Conservation (phyloP, 2,329 filamentous ascomycete genomes). For the Neoascochyta sp. region DNA sequence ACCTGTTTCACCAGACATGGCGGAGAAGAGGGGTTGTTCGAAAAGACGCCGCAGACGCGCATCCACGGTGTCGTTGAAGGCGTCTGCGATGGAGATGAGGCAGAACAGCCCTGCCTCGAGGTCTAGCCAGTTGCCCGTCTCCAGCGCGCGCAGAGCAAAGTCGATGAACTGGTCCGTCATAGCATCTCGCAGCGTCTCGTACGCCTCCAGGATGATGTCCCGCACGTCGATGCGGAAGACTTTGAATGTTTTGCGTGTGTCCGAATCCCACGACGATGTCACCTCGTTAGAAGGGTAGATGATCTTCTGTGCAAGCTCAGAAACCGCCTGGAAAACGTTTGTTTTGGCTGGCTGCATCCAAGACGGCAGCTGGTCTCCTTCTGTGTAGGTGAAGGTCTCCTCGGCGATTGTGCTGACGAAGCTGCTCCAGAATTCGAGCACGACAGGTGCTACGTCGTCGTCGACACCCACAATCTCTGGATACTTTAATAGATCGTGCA, state of each 20-base stretch:
- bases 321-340: slow-evolving; percentile 61
- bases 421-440: slow-evolving; percentile 77
- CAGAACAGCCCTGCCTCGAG: slow-evolving; percentile 57
- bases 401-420: slow-evolving; percentile 67
- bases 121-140: slow-evolving; percentile 45
- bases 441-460: slow-evolving; percentile 69
- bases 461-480: slow-evolving; percentile 66
- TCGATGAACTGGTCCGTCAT: slow-evolving; percentile 48
- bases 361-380: slow-evolving; percentile 33
- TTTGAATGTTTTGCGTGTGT: slow-evolving; percentile 63
- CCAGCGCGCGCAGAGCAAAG: slow-evolving; percentile 42
- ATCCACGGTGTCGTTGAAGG: slow-evolving; percentile 58
- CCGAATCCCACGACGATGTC: slow-evolving; percentile 65
- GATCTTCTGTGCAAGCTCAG: slow-evolving; percentile 65
- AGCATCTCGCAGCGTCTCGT: slow-evolving; percentile 49
- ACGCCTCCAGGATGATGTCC: slow-evolving; percentile 71
- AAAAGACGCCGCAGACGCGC: slow-evolving; percentile 60
- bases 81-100: slow-evolving; percentile 64
- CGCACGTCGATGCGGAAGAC: slow-evolving; percentile 75
- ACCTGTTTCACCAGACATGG: slow-evolving; percentile 42
- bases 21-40: slow-evolving; percentile 55
- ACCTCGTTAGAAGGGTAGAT: slow-evolving; percentile 60
- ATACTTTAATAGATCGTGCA: slow-evolving; percentile 64
- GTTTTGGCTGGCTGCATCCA: slow-evolving; percentile 60
- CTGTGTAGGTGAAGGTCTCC: slow-evolving; percentile 41